Evolutionary conservation across 805 yeast species (phyloP).

Genomic region (Millerago galiae): DNA sequence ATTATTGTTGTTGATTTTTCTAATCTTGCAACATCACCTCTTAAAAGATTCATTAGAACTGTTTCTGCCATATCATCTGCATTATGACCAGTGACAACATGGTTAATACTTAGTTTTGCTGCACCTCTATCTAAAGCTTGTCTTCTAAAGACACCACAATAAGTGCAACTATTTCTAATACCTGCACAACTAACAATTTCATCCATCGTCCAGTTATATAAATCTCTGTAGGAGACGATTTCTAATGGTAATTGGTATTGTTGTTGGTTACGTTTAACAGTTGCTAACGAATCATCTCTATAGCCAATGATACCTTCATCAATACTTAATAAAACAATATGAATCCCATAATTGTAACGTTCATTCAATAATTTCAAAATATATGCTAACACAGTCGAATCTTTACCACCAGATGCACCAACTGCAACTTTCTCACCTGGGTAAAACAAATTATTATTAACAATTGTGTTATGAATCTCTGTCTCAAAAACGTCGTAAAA

Average conservation of each 20-base stretch:
- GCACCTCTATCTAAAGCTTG: slow-evolving; percentile 98
- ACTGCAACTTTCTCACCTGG: slow-evolving; percentile 88
- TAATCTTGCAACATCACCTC: slow-evolving; percentile 94
- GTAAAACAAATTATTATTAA: slow-evolving; percentile 58
- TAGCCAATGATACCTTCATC: slow-evolving; percentile 98
- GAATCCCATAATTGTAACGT: slow-evolving; percentile 80
- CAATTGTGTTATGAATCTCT: slow-evolving; percentile 88
- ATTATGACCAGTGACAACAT: slow-evolving; percentile 96
- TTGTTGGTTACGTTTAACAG: slow-evolving; percentile 85
- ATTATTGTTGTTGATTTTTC: slow-evolving; percentile 84
- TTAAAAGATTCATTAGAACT: slow-evolving; percentile 82
- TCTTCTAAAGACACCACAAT: slow-evolving; percentile 94
- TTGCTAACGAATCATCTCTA: slow-evolving; percentile 93
- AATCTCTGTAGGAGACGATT: slow-evolving; percentile 78
- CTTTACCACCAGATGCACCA: slow-evolving; percentile 99
- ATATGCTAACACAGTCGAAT: slow-evolving; percentile 90
- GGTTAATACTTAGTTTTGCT: slow-evolving; percentile 72
- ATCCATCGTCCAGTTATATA: slow-evolving; percentile 98
- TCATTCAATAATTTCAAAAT: slow-evolving; percentile 83
- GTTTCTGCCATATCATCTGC: slow-evolving; percentile 99
- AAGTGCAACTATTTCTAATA: slow-evolving; percentile 88
- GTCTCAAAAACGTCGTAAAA: slow-evolving; percentile 89
- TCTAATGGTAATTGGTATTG: slow-evolving; percentile 79
- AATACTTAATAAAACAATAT: slow-evolving; percentile 74
- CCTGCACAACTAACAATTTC: slow-evolving; percentile 94